Conservation (phyloP, 176 grass and related monocot genomes). For the Cenchrus purpureus region DNA sequence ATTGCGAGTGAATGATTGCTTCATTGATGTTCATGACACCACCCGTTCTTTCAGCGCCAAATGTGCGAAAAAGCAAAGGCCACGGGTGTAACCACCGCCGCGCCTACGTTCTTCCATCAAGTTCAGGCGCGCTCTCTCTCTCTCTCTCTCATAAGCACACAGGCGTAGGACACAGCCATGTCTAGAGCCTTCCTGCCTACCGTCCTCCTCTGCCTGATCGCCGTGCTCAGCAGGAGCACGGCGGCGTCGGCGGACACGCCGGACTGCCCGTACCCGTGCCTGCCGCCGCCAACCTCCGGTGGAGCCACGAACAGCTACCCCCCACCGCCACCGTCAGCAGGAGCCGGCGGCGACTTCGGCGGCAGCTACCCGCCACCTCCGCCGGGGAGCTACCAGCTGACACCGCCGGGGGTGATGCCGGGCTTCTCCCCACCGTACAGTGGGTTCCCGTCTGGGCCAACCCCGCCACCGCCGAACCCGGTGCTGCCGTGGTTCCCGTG, state of each 20-base stretch:
- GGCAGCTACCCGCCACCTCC: constrained; percentile 40
- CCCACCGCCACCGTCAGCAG: constrained; percentile 39
- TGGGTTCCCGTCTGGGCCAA: constrained; percentile 24
- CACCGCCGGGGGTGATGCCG: constrained; percentile 53
- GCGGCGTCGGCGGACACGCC: constrained; percentile 41
- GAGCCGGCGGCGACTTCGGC: constrained; percentile 18
- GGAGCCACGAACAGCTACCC: constrained; percentile 42
- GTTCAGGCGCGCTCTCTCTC: background rate
- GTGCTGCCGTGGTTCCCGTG: constrained; percentile 67
- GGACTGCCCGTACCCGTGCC: constrained; percentile 66
- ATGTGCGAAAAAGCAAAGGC: constrained; percentile 10
- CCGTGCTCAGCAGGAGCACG: constrained; percentile 9
- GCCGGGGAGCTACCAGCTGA: constrained; percentile 31
- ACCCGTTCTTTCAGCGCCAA: background rate
- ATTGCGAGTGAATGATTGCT: constrained; percentile 23
- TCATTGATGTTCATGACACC: background rate
- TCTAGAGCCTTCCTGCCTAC: constrained; percentile 3
- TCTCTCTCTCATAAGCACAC: background rate
- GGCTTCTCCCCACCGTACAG: constrained; percentile 42
- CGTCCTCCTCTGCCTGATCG: constrained; percentile 32
- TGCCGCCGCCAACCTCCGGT: constrained; percentile 44
- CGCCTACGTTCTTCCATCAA: constrained; percentile 21
- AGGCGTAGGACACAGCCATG: constrained; percentile 14
- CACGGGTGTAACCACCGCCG: background rate
- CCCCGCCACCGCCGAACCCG: constrained; percentile 64